A percentile compares a stretch with the other conserved stretches of the same genome.
phyloP scores from a whole-genome alignment of 1,284 basidiomycete species.

The Trametes hirsuta region DNA sequence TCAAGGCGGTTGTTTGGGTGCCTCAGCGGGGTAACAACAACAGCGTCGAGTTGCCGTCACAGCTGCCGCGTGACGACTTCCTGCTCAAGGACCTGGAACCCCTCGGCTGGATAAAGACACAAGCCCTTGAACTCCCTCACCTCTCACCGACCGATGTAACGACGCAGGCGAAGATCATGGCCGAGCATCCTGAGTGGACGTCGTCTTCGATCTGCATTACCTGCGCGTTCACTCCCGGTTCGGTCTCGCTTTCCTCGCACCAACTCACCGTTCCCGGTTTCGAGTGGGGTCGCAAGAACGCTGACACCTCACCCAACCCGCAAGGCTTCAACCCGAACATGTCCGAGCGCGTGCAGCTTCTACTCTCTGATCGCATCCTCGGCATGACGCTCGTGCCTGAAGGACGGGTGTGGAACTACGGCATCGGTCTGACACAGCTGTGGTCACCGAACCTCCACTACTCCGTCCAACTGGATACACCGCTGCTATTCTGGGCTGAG shows the following conservation, averaged over 20 bases:
- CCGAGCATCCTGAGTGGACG: slow-evolving; percentile 92
- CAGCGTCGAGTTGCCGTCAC: slow-evolving; percentile 84
- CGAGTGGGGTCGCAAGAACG: slow-evolving; percentile 97
- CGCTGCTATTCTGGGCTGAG: slow-evolving; percentile 94
- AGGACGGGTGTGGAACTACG: slow-evolving; percentile 93
- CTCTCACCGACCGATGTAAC: slow-evolving; percentile 95
- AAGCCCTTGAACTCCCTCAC: slow-evolving; percentile 90
- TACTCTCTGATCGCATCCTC: slow-evolving; percentile 92
- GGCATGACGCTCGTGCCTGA: slow-evolving; percentile 92
- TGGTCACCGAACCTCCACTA: slow-evolving; percentile 89
- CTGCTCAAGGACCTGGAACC: slow-evolving; percentile 94
- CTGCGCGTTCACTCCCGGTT: slow-evolving; percentile 97
- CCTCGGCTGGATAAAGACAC: slow-evolving; percentile 98
- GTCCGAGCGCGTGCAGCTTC: slow-evolving; percentile 95
- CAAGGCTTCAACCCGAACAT: slow-evolving; percentile 95
- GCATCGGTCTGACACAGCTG: slow-evolving; percentile 87
- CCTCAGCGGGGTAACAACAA: slow-evolving; percentile 97
- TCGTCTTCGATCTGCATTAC: slow-evolving; percentile 94
- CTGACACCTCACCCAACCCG: slow-evolving; percentile 84
- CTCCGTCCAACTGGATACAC: slow-evolving; percentile 88
- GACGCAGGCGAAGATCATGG: slow-evolving; percentile 96
- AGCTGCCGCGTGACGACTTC: slow-evolving; percentile 92
- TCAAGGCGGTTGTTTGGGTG: slow-evolving; percentile 95
- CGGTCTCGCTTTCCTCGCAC: slow-evolving; percentile 94
- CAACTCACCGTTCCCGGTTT: slow-evolving; percentile 90